phyloP scores from a whole-genome alignment of 73 alveolate genomes.

The Uronychia setigera region DNA sequence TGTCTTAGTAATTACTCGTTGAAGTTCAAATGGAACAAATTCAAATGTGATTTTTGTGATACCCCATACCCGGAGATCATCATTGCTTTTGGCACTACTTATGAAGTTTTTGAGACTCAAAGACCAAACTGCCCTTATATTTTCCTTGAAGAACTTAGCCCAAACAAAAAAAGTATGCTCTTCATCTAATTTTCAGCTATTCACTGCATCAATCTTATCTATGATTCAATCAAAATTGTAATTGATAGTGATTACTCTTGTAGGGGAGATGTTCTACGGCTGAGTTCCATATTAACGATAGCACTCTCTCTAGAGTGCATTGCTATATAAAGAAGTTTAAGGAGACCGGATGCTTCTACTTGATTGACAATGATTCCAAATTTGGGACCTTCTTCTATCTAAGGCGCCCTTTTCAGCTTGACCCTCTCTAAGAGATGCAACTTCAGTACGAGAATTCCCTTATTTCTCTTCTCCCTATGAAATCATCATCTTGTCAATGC shows the following conservation, averaged over 20 bases:
- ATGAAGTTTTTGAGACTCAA: neutral
- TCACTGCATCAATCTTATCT: neutral
- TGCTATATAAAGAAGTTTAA: neutral
- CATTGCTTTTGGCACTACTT: neutral
- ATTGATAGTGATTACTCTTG: too few species aligned
- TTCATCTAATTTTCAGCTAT: neutral
- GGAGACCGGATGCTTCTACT: conserved; percentile 1
- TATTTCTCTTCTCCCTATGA: neutral
- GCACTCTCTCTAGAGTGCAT: neutral
- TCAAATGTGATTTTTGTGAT: neutral
- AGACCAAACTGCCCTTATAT: neutral
- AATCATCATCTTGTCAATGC: neutral
- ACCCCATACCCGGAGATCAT: neutral
- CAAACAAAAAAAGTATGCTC: neutral
- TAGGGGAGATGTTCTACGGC: neutral
- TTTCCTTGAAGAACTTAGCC: neutral
- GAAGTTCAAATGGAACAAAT: neutral
- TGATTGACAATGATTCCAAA: neutral
- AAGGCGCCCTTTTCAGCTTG: neutral
- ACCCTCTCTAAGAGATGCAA: neutral
- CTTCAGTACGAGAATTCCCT: neutral
- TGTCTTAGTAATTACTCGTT: neutral
- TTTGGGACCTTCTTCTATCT: neutral
- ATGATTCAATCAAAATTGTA: neutral
- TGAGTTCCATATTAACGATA: neutral